Evolutionary conservation across 1,284 basidiomycete genomes (phyloP).

Genomic region (Rhodotorula sp.): DNA sequence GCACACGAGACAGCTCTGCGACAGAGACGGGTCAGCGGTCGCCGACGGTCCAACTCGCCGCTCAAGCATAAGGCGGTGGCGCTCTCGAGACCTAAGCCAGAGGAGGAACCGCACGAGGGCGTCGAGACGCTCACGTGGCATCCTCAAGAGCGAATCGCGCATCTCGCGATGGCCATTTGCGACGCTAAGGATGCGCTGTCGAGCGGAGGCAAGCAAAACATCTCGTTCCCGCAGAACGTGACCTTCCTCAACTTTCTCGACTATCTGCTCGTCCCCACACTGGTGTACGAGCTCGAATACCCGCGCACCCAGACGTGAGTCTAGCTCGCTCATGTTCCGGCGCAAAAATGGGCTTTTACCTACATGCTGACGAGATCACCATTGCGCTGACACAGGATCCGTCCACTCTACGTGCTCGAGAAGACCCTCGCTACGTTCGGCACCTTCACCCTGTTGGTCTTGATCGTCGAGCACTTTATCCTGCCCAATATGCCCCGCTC

Average conservation of each 20-base stretch:
- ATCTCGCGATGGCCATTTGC: slow-evolving; percentile 71
- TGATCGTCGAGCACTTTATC: slow-evolving; percentile 91
- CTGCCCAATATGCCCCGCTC: slow-evolving; percentile 59
- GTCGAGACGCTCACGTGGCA: slow-evolving; percentile 62
- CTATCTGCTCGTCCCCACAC: slow-evolving; percentile 84
- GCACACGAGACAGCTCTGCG: background rate
- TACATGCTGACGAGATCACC: background rate
- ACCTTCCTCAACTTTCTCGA: slow-evolving; percentile 78
- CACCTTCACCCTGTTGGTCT: slow-evolving; percentile 78
- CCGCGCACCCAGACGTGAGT: slow-evolving; percentile 76
- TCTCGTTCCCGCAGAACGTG: slow-evolving; percentile 84
- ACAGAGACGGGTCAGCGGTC: background rate
- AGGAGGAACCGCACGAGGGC: slow-evolving; percentile 10
- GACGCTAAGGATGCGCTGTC: slow-evolving; percentile 75
- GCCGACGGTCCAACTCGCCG: slow-evolving; percentile 3
- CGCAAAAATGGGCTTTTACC: background rate
- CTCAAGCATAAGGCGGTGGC: background rate
- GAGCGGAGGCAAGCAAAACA: slow-evolving; percentile 59
- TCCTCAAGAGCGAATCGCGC: slow-evolving; percentile 64
- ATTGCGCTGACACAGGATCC: slow-evolving; percentile 59
- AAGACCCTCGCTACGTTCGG: slow-evolving; percentile 94
- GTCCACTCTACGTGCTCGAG: slow-evolving; percentile 87
- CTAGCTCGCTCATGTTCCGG: background rate
- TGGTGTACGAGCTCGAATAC: slow-evolving; percentile 96
- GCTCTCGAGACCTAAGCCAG: background rate